Evolutionary conservation across 441 rosid genomes (phyloP), one percentile per base, ranked within the genome.

Genomic region (Euphorbia celastroides): DNA sequence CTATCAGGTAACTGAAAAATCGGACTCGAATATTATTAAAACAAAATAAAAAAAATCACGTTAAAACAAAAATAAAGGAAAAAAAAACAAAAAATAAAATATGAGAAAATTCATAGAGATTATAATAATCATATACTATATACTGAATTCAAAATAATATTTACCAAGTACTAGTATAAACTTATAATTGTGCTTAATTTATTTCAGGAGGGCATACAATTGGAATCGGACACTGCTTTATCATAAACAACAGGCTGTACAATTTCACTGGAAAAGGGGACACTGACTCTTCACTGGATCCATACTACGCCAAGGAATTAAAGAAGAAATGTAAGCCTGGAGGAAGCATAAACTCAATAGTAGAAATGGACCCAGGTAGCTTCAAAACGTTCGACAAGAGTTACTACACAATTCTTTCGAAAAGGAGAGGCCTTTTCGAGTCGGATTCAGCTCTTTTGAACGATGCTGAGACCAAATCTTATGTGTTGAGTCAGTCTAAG

Each of bases 151-250:
- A 42, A 34, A 34, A 34, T 3, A 34, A 34, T 3, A 34, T 34
- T 34, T 34, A 34, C 38, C 9, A 3, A 34, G 38, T 34, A 4
- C 9, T 34, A 34, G 38, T n/a, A n/a, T n/a, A 10, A 44, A 44
- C 1, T 1, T 2, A 17, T n/a, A 17, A 4, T 8, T 4, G 19
- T 19, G 5, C 5, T 2, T 50, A 0, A 17, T 55, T 19, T 13
- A 70, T 63, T 17, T 41, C 66, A 83, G 89, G 93, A 2, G 85
- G 64, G 17, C 90, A 85, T 78, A 88, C 88, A 17, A 85, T 88
- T 31, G 93, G 90, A 28, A 67, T 67, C 2, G 64, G 71, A 20
- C 71, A 67, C 12, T 59, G 71, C 26, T 28, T 32, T 46, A 9
- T 59, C 22, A 58, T 67, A 27, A 13, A 34, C 0, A 16, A 67